Conservation (phyloP, 225 moss, liverwort and hornwort genomes). For the Bryum argenteum region DNA sequence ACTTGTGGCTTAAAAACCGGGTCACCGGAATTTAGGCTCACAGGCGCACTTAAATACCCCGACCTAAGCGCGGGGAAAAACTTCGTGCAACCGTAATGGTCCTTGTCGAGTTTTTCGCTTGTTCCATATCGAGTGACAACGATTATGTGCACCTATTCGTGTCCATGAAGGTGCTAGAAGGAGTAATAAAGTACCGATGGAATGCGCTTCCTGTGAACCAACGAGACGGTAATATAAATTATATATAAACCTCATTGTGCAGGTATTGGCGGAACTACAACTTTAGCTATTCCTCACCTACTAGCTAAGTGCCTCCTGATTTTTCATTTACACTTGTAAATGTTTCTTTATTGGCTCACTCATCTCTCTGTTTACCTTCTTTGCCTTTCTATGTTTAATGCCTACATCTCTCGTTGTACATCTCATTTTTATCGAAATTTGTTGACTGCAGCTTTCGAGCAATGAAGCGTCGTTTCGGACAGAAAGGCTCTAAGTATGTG, state of each 20-base stretch:
- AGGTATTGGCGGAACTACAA: conserved; percentile 42
- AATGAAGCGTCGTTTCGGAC: no score
- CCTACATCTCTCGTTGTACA: neutral
- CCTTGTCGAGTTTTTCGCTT: neutral
- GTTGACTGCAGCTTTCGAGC: conserved; percentile 69
- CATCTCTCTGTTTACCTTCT: neutral
- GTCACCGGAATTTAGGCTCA: no score
- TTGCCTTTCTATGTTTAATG: neutral
- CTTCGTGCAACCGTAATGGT: neutral
- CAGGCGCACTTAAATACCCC: no score
- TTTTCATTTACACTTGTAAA: neutral
- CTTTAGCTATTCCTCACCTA: conserved; percentile 2
- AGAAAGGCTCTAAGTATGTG: conserved; percentile 82
- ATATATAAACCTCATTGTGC: conserved; percentile 98
- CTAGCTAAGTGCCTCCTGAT: neutral
- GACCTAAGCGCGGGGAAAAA: neutral
- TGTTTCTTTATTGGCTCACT: neutral
- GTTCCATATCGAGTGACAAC: neutral
- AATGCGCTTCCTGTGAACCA: conserved; percentile 97
- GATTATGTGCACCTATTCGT: conserved; percentile 7
- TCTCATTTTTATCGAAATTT: neutral
- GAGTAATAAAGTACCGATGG: conserved; percentile 99
- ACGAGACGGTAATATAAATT: conserved; percentile 98
- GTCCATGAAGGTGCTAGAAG: conserved; percentile 80
- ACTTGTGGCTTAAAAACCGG: no score